Conservation (phyloP, 805 yeast genomes). For the Metschnikowia anglica region DNA sequence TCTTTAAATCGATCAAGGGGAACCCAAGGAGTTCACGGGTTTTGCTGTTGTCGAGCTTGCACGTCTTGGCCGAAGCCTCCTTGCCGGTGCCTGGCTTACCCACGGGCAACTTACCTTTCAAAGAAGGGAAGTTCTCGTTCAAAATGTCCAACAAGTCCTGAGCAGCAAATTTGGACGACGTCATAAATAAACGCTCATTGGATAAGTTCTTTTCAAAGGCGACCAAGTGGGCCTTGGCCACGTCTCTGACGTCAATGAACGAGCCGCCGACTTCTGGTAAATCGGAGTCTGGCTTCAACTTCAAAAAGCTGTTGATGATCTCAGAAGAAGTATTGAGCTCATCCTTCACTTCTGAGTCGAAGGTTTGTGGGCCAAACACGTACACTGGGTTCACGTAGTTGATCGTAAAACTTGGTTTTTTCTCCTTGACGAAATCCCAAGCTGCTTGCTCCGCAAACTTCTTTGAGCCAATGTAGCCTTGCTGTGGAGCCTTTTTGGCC, state of each 20-base stretch:
- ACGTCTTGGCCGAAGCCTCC: constrained; percentile 18
- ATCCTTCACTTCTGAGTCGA: constrained; percentile 30
- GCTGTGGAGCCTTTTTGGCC: constrained; percentile 19
- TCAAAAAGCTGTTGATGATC: constrained; percentile 41
- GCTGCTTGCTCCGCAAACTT: constrained; percentile 37
- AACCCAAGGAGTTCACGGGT: constrained; percentile 41
- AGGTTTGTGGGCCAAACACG: constrained; percentile 30
- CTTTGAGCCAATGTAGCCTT: constrained; percentile 40
- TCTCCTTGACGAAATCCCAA: constrained; percentile 30
- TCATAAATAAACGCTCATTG: constrained; percentile 33
- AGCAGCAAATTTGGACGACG: constrained; percentile 23
- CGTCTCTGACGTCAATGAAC: constrained; percentile 25
- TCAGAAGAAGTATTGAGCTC: constrained; percentile 36
- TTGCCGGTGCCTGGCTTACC: constrained; percentile 39
- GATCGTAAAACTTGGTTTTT: constrained; percentile 39
- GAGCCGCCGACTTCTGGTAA: constrained; percentile 26
- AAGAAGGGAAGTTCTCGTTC: constrained; percentile 35
- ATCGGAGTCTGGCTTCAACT: constrained; percentile 21
- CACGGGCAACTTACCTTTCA: constrained; percentile 44
- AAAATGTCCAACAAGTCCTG: constrained; percentile 37
- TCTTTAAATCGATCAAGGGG: constrained; percentile 37
- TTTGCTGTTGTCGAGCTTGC: constrained; percentile 34
- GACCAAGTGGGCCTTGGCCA: constrained; percentile 21
- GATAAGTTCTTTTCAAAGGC: constrained; percentile 19
- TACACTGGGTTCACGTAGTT: constrained; percentile 28